phyloP scores from a whole-genome alignment of 106 monocot species.

The Chionographis japonica region DNA sequence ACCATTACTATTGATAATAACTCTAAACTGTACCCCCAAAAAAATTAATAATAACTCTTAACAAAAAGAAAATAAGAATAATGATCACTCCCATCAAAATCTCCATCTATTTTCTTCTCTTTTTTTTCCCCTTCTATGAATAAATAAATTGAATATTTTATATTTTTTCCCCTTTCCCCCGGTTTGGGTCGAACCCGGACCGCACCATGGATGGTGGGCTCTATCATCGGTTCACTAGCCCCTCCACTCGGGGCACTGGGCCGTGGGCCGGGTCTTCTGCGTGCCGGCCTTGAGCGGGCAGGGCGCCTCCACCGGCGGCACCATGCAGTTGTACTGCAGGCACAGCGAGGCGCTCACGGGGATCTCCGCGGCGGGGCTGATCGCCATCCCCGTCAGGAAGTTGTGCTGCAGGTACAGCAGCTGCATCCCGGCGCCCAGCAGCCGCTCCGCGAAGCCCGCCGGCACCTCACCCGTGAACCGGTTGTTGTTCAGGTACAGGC shows the following conservation, averaged over 20 bases:
- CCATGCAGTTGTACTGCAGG: constrained; percentile 76
- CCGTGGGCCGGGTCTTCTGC: constrained; percentile 42
- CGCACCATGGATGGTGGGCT: too few species aligned
- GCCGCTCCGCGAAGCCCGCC: constrained; percentile 41
- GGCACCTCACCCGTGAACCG: constrained; percentile 63
- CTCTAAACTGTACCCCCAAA: too few species aligned
- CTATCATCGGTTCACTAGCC: constrained; percentile 13
- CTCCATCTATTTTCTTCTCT: too few species aligned
- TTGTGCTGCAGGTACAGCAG: constrained; percentile 76
- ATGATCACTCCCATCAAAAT: too few species aligned
- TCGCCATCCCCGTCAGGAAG: constrained; percentile 62
- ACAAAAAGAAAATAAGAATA: too few species aligned
- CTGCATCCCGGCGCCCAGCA: constrained; percentile 51
- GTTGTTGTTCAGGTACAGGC: constrained; percentile 70
- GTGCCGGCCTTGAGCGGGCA: constrained; percentile 67
- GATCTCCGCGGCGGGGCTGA: constrained; percentile 50
- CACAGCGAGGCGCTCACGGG: constrained; percentile 51
- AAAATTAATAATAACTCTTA: too few species aligned
- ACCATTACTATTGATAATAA: too few species aligned
- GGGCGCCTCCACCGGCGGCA: constrained; percentile 57
- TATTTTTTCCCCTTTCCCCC: too few species aligned
- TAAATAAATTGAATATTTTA: too few species aligned
- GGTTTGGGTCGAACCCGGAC: too few species aligned
- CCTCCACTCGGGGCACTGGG: constrained; percentile 72
- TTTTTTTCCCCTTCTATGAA: too few species aligned